These are phyloP conservation scores for Pelargonium nanum DNA, from an alignment of 345 rosid genomes.

Conservation along the genomic window DNA sequence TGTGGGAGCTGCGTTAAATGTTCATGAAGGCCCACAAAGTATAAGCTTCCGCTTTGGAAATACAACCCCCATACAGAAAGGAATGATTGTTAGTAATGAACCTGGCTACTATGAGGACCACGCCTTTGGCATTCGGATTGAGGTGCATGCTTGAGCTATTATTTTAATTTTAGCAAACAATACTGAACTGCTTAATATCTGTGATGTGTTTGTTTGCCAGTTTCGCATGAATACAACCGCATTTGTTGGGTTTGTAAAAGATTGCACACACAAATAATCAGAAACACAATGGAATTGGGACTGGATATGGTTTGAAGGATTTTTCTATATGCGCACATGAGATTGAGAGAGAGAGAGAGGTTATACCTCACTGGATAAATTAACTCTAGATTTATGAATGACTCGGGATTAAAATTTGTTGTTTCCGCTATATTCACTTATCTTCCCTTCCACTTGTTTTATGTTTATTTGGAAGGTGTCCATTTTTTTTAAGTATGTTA, in stretches of 20 bases:
- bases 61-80: constrained; percentile 60
- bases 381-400: background rate
- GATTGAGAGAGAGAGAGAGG: background rate
- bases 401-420: background rate
- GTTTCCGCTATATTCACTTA: background rate
- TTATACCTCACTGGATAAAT: background rate
- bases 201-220: no score
- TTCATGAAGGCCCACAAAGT: constrained; percentile 98
- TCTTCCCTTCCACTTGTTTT: no score
- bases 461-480: no score
- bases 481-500: no score
- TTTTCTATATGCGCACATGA: no score
- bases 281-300: no score
- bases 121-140: constrained; percentile 93
- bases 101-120: constrained; percentile 98
- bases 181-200: no score
- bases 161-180: background rate
- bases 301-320: background rate
- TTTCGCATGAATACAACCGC: background rate
- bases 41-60: constrained; percentile 87
- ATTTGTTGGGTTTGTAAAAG: background rate
- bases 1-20: constrained; percentile 91
- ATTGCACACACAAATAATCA: no score
- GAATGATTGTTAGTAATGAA: constrained; percentile 97
- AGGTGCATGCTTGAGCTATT: constrained; percentile 32